These are phyloP conservation scores for Coprinellus micaceus DNA, from an alignment of 768 basidiomycete genomes.

Conservation along the genomic window DNA sequence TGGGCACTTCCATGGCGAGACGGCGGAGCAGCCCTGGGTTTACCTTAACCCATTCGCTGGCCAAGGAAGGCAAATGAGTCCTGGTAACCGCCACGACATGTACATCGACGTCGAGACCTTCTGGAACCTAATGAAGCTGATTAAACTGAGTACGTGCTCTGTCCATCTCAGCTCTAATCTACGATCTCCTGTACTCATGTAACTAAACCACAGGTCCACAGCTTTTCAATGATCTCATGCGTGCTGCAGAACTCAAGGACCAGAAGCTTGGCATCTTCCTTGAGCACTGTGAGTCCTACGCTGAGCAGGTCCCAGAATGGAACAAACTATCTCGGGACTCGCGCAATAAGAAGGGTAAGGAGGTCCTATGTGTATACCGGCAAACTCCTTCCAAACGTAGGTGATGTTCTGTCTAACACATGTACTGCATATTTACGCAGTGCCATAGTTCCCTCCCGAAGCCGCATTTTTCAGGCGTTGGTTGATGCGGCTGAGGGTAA, in stretches of 20 bases:
- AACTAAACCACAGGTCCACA: neutral
- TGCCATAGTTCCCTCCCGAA: neutral
- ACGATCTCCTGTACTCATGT: neutral
- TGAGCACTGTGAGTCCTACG: neutral
- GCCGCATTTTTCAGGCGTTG: no score
- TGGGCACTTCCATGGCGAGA: slow-evolving; percentile 28
- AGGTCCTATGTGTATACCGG: neutral
- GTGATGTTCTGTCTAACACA: neutral
- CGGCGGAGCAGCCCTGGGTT: slow-evolving; percentile 24
- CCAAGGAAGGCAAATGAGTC: slow-evolving; percentile 26
- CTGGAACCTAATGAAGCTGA: slow-evolving; percentile 9
- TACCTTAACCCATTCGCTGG: slow-evolving; percentile 19
- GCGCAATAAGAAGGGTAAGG: neutral
- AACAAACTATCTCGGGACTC: neutral
- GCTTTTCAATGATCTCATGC: neutral
- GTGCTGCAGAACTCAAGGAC: slow-evolving; percentile 12
- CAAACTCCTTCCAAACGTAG: neutral
- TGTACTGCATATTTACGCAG: neutral
- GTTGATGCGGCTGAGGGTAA: no score
- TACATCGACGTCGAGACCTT: neutral
- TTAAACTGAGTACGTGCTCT: neutral
- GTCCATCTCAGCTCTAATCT: neutral
- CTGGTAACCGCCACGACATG: slow-evolving; percentile 24
- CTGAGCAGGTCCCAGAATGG: neutral
- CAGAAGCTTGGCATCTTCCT: slow-evolving; percentile 15